These are phyloP conservation scores for Leucogyrophana mollusca DNA, from an alignment of 768 basidiomycete genomes.

Conservation along the genomic window DNA sequence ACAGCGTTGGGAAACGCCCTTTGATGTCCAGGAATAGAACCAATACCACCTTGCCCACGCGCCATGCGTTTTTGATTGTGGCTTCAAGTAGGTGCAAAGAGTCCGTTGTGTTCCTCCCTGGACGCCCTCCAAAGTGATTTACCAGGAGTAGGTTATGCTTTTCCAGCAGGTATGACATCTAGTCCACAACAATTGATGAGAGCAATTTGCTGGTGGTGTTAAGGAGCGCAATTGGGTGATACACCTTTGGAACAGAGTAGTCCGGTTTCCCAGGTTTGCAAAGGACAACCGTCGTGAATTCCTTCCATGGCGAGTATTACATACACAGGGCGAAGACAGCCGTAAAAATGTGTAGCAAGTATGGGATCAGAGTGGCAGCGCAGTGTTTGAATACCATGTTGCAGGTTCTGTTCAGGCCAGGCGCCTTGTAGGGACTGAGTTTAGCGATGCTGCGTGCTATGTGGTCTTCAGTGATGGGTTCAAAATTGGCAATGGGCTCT, in stretches of 20 bases:
- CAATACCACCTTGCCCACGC: slow-evolving; percentile 17
- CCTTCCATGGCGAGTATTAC: slow-evolving; percentile 9
- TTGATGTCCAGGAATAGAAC: slow-evolving; percentile 29
- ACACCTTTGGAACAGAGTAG: slow-evolving; percentile 18
- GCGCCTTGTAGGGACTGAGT: background rate
- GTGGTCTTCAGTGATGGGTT: slow-evolving; percentile 15
- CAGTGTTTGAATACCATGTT: slow-evolving; percentile 22
- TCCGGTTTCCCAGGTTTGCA: slow-evolving; percentile 21
- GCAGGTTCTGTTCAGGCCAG: slow-evolving; percentile 5
- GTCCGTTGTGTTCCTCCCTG: slow-evolving; percentile 28
- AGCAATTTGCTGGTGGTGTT: slow-evolving; percentile 13
- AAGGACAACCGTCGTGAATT: slow-evolving; percentile 17
- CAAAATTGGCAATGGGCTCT: slow-evolving; percentile 14
- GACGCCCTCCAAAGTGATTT: slow-evolving; percentile 31
- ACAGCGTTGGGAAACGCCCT: slow-evolving; percentile 26
- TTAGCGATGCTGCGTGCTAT: slow-evolving; percentile 7
- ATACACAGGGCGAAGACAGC: slow-evolving; percentile 1
- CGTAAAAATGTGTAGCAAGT: slow-evolving; percentile 6
- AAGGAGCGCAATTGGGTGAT: slow-evolving; percentile 21
- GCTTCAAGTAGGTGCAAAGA: slow-evolving; percentile 21
- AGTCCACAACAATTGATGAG: slow-evolving; percentile 8
- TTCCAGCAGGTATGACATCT: slow-evolving; percentile 10
- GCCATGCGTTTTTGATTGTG: slow-evolving; percentile 21
- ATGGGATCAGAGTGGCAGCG: background rate
- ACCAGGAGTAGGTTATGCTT: slow-evolving; percentile 16